Percentiles rank a stretch among this genome's conserved stretches.
Conservation (phyloP, 1,284 basidiomycete genomes). For the Phellopilus nigrolimitatus region DNA sequence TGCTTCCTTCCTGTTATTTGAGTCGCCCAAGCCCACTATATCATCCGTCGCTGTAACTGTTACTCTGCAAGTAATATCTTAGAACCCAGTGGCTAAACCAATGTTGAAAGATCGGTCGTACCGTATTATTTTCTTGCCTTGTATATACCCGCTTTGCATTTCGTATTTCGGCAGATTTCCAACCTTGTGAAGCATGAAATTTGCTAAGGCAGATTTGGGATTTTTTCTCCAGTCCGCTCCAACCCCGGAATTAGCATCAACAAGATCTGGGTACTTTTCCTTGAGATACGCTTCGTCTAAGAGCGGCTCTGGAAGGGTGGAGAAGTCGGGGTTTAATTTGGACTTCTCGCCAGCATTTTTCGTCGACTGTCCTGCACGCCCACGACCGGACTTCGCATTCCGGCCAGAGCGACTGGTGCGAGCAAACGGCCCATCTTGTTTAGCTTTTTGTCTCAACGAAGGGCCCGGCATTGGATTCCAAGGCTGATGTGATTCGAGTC, state of each 20-base stretch:
- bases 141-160: neutral
- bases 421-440: neutral
- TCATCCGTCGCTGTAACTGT: constrained; percentile 42
- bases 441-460: neutral
- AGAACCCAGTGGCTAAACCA: neutral
- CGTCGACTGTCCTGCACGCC: neutral
- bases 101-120: constrained; percentile 20
- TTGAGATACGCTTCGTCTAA: constrained; percentile 12
- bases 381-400: neutral
- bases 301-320: constrained; percentile 10
- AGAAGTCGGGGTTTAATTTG: neutral
- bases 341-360: neutral
- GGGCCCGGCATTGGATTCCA: neutral
- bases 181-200: constrained; percentile 5
- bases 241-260: neutral
- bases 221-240: constrained; percentile 9
- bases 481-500: neutral
- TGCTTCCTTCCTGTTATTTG: constrained; percentile 61
- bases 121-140: constrained; percentile 28
- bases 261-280: constrained; percentile 2
- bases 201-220: constrained; percentile 16
- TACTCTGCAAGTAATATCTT: constrained; percentile 34
- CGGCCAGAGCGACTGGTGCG: neutral
- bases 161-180: constrained; percentile 4
- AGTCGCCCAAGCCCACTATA: constrained; percentile 60